Percentiles rank a stretch among this genome's conserved stretches.
Evolutionary conservation across 176 grass and related monocot genomes (phyloP).

Genomic region (Dendrocalamus sinicus): DNA sequence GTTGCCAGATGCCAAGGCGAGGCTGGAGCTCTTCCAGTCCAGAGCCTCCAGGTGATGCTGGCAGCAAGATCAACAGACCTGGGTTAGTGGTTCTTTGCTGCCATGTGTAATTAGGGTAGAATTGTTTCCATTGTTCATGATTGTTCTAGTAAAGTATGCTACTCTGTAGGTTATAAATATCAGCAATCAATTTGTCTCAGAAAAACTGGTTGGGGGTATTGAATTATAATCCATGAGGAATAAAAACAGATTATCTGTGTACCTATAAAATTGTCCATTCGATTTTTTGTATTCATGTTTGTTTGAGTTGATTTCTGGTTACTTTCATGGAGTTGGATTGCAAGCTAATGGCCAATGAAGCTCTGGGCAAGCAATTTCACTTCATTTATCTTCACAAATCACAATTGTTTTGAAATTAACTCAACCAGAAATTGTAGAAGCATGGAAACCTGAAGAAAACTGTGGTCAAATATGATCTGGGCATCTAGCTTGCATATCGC

Average conservation of each 20-base stretch:
- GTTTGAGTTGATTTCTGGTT: conserved; percentile 1
- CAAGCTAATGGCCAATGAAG: neutral
- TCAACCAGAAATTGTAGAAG: neutral
- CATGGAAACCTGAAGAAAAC: neutral
- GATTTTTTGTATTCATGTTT: neutral
- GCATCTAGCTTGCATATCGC: neutral
- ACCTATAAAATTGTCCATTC: conserved; percentile 18
- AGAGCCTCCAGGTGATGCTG: conserved; percentile 57
- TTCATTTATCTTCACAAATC: neutral
- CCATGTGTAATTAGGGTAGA: conserved; percentile 45
- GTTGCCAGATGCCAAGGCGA: conserved; percentile 61
- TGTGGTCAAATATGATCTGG: neutral
- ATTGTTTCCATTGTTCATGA: conserved; percentile 36
- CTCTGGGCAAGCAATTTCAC: neutral
- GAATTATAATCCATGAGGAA: conserved; percentile 39
- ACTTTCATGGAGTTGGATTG: neutral
- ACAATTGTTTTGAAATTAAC: neutral
- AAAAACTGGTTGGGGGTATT: conserved; percentile 37
- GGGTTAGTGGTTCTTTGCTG: conserved; percentile 36
- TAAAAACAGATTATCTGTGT: conserved; percentile 24
- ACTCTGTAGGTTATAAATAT: conserved; percentile 43
- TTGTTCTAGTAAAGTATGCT: conserved; percentile 44
- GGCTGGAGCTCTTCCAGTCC: conserved; percentile 80
- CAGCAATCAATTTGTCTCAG: conserved; percentile 32
- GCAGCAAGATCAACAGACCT: neutral